Conservation (phyloP, 2,329 filamentous ascomycete species). For the Ramularia endophylla region DNA sequence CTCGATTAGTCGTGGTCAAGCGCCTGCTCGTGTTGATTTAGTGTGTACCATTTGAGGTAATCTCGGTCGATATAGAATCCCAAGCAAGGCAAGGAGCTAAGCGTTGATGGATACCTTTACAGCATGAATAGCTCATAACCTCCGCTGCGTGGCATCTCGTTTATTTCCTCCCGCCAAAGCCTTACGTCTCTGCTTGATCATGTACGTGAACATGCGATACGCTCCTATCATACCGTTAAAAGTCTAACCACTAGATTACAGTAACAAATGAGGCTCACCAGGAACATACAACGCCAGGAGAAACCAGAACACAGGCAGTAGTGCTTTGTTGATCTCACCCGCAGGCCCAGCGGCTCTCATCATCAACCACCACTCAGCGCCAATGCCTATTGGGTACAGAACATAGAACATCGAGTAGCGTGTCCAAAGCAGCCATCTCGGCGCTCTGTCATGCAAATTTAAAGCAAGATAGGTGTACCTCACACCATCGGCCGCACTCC, state of each 20-base stretch:
- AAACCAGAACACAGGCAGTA: slow-evolving; percentile 7
- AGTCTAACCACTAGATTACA: too few relatives aligned
- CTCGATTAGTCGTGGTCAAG: too few relatives aligned
- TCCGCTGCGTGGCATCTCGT: too few relatives aligned
- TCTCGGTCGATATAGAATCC: too few relatives aligned
- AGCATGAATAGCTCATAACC: too few relatives aligned
- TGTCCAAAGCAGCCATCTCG: slow-evolving; percentile 5
- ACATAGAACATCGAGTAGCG: slow-evolving; percentile 5
- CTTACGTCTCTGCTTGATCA: slow-evolving; percentile 9
- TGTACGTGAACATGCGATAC: slow-evolving; percentile 11
- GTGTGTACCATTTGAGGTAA: too few relatives aligned
- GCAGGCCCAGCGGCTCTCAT: slow-evolving; percentile 2
- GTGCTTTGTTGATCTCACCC: neutral
- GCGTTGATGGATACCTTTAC: too few relatives aligned
- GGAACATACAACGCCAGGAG: slow-evolving; percentile 7
- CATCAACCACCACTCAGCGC: slow-evolving; percentile 11
- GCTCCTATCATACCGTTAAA: neutral
- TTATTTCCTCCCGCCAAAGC: slow-evolving; percentile 1
- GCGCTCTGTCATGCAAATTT: slow-evolving; percentile 6
- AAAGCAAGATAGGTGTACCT: slow-evolving; percentile 6
- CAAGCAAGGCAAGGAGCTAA: too few relatives aligned
- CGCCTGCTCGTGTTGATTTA: too few relatives aligned
- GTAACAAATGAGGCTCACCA: slow-evolving; percentile 2
- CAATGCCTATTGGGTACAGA: slow-evolving; percentile 9
- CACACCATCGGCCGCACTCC: slow-evolving; percentile 6